Evolutionary conservation across 257 asterid genomes (phyloP).

Genomic region (Capsicum chinense): DNA sequence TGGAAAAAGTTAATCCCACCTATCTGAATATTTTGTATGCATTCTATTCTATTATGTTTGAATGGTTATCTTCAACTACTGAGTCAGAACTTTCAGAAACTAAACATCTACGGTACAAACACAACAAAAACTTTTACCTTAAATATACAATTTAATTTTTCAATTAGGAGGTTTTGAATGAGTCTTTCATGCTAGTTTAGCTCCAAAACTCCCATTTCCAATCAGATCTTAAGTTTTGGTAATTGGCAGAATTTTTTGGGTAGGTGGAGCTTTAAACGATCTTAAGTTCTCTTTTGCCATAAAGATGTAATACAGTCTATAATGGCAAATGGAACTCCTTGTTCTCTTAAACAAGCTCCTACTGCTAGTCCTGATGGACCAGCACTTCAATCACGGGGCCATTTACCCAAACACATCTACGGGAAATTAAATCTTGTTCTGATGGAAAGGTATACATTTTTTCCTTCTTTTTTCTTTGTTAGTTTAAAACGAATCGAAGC

Average conservation of each 20-base stretch:
- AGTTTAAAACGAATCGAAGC: not conserved
- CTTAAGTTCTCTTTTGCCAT: slow-evolving; percentile 87
- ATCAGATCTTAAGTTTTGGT: slow-evolving; percentile 39
- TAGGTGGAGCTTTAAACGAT: slow-evolving; percentile 81
- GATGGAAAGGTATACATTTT: slow-evolving; percentile 53
- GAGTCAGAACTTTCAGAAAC: no score
- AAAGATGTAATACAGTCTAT: slow-evolving; percentile 88
- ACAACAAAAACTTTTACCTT: no score
- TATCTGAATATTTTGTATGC: no score
- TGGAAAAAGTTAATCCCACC: no score
- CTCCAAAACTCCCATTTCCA: no score
- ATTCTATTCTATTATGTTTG: no score
- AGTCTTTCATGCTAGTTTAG: no score
- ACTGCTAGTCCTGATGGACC: slow-evolving; percentile 97
- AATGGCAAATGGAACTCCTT: slow-evolving; percentile 71
- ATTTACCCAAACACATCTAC: slow-evolving; percentile 82
- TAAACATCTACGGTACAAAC: no score
- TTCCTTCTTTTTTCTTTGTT: not conserved
- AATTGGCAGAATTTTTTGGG: slow-evolving; percentile 83
- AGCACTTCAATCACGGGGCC: slow-evolving; percentile 89
- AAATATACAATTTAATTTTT: no score
- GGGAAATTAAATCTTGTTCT: slow-evolving; percentile 46
- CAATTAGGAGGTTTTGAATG: no score
- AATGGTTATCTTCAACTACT: no score
- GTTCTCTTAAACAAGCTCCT: slow-evolving; percentile 75